Conservation (phyloP, 1,284 basidiomycete species). For the Puccinia hordei region DNA sequence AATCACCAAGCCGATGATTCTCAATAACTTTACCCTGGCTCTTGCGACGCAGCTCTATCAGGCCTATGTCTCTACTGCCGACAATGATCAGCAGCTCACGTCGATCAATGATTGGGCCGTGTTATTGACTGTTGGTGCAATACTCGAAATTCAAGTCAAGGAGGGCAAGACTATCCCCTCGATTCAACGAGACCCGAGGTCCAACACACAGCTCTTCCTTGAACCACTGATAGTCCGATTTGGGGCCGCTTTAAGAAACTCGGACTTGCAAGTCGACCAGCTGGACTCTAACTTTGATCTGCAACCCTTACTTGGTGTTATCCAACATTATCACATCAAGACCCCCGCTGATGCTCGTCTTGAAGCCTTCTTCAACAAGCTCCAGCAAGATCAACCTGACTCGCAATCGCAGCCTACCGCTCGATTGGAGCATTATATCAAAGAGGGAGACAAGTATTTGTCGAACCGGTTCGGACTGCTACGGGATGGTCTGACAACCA, state of each 20-base stretch:
- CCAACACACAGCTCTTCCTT: conserved; percentile 3
- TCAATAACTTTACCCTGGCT: conserved; percentile 41
- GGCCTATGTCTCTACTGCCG: background rate
- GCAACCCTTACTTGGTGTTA: conserved; percentile 22
- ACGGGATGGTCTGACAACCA: conserved; percentile 27
- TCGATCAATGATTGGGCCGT: conserved; percentile 46
- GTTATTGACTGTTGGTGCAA: conserved; percentile 37
- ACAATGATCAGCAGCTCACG: background rate
- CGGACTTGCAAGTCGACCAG: background rate
- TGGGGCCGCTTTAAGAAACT: conserved; percentile 7
- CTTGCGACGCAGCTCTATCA: conserved; percentile 41
- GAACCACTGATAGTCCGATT: conserved; percentile 26
- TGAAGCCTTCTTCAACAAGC: conserved; percentile 23
- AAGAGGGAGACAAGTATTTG: conserved; percentile 36
- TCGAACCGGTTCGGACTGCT: conserved; percentile 44
- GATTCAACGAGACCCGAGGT: no score
- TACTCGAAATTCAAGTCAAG: conserved; percentile 40
- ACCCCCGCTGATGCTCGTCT: background rate
- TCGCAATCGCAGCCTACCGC: background rate
- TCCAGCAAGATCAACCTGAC: background rate
- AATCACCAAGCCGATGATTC: conserved; percentile 48
- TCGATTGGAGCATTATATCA: conserved; percentile 34
- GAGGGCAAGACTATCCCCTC: conserved; percentile 24
- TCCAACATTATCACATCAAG: conserved; percentile 18
- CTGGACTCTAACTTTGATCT: conserved; percentile 21